Percentiles rank a stretch among this genome's conserved stretches.
Conservation (phyloP, 1,139 yeast genomes). For the Sugiyamaella castrensis region DNA sequence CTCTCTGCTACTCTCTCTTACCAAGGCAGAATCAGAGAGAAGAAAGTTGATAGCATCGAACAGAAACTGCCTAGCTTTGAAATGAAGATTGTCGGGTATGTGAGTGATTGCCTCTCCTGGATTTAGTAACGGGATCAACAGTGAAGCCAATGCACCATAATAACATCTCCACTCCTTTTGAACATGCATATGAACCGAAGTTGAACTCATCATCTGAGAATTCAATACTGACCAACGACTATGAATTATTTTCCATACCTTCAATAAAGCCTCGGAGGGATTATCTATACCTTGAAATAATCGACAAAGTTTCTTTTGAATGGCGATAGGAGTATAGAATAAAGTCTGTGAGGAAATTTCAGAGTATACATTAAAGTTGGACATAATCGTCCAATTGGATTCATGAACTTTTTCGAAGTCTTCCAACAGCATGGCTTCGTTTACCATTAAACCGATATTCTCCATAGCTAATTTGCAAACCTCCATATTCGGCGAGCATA, state of each 20-base stretch:
- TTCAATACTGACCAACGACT: conserved; percentile 50
- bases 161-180: conserved; percentile 32
- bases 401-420: conserved; percentile 24
- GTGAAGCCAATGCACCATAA: conserved; percentile 50
- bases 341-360: conserved; percentile 57
- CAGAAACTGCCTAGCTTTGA: conserved; percentile 29
- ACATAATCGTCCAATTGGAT: conserved; percentile 32
- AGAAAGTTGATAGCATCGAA: conserved; percentile 27
- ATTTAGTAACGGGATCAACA: conserved; percentile 33
- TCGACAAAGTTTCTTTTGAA: conserved; percentile 63
- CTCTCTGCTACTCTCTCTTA: conserved; percentile 49
- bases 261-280: conserved; percentile 59
- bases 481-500: conserved; percentile 58
- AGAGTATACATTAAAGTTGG: conserved; percentile 40
- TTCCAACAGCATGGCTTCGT: conserved; percentile 39
- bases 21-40: conserved; percentile 25
- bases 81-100: conserved; percentile 28
- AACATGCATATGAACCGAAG: conserved; percentile 8
- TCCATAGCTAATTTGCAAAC: conserved; percentile 52
- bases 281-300: conserved; percentile 51
- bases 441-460: conserved; percentile 47
- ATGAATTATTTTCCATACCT: conserved; percentile 56
- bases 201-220: conserved; percentile 15
- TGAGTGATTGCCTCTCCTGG: conserved; percentile 24
- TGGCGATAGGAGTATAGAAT: conserved; percentile 67